These are phyloP conservation scores for Trichoderma sp. DNA, from an alignment of 2,329 filamentous ascomycete species.

Conservation along the genomic window DNA sequence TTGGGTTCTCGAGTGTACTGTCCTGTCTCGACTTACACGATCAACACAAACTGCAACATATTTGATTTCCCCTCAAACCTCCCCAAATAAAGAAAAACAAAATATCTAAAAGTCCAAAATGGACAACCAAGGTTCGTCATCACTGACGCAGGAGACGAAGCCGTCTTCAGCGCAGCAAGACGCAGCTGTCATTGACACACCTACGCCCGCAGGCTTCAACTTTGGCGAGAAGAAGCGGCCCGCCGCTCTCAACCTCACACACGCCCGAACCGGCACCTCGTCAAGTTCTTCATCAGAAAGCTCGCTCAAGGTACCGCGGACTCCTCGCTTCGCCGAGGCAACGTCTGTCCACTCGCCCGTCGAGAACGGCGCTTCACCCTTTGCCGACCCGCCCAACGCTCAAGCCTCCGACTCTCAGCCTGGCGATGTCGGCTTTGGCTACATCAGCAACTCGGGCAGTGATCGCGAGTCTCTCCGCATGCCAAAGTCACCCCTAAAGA, in stretches of 20 bases:
- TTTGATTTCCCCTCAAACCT: background rate
- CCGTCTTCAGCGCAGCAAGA: background rate
- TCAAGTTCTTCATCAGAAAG: conserved; percentile 52
- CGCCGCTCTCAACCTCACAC: conserved; percentile 53
- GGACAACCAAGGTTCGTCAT: conserved; percentile 41
- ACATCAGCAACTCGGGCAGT: conserved; percentile 64
- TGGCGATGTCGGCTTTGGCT: conserved; percentile 89
- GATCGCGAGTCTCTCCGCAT: conserved; percentile 57
- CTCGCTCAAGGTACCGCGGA: conserved; percentile 66
- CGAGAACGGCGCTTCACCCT: conserved; percentile 56
- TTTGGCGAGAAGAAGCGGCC: conserved; percentile 54
- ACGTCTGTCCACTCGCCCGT: conserved; percentile 76
- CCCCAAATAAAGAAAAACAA: background rate
- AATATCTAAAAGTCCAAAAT: conserved; percentile 27
- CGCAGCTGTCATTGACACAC: conserved; percentile 26
- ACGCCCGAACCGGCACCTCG: conserved; percentile 48
- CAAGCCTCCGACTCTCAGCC: conserved; percentile 64
- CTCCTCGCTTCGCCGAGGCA: conserved; percentile 77
- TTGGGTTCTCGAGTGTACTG: background rate
- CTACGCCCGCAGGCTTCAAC: conserved; percentile 24
- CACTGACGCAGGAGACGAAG: conserved; percentile 7
- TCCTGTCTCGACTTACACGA: conserved; percentile 15
- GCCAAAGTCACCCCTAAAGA: conserved; percentile 80
- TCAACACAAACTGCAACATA: background rate
- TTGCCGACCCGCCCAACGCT: conserved; percentile 57